These are phyloP conservation scores for Physocladia obscura DNA, from an alignment of 192 early-diverging fungal species.

Conservation along the genomic window DNA sequence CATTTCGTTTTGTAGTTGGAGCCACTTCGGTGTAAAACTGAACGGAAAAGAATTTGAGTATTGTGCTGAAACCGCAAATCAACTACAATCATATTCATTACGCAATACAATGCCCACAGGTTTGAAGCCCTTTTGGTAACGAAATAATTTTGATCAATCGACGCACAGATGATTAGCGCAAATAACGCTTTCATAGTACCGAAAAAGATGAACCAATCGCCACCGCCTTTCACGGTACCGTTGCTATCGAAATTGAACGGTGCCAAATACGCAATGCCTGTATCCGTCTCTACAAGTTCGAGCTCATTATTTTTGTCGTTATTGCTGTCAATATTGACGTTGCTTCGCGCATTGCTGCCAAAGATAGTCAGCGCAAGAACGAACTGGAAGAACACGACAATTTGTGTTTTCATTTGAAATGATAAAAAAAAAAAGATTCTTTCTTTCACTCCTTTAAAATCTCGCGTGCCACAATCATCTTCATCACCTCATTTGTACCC, in stretches of 20 bases:
- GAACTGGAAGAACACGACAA: no score
- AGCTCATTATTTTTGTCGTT: no score
- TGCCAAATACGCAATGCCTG: no score
- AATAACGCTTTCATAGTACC: background rate
- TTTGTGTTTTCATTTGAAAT: no score
- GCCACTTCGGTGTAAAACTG: constrained; percentile 20
- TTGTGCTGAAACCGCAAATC: background rate
- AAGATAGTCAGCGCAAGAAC: no score
- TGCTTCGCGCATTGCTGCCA: no score
- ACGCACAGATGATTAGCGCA: background rate
- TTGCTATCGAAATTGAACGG: background rate
- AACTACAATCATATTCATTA: background rate
- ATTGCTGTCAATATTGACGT: no score
- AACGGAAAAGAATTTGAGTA: background rate
- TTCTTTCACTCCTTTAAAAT: constrained; percentile 44
- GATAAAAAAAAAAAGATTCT: background rate
- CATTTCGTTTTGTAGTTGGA: background rate
- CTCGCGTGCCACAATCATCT: constrained; percentile 53
- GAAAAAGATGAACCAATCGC: constrained; percentile 19
- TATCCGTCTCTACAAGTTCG: no score
- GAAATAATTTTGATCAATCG: background rate
- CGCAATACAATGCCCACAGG: constrained; percentile 7
- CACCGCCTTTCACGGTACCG: background rate
- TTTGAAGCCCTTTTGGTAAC: background rate
- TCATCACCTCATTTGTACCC: constrained; percentile 65